Evolutionary conservation across 2,329 filamentous ascomycete species (phyloP).

Genomic region (Septoria linicola): DNA sequence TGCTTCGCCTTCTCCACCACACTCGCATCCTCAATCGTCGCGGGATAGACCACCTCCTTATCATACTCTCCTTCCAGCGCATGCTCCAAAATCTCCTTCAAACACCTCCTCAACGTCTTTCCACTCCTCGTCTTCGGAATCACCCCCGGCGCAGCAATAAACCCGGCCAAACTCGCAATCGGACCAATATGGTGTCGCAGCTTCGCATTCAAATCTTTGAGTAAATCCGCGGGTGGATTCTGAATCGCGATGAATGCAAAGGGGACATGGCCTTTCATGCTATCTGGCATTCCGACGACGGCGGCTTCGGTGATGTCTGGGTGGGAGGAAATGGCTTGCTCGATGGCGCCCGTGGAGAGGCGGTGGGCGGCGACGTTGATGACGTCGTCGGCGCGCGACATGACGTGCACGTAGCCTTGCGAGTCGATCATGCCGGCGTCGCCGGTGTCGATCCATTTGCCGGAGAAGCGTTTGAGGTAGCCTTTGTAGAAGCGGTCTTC

Average conservation of each 20-base stretch:
- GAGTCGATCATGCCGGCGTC: constrained; percentile 84
- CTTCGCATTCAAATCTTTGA: constrained; percentile 66
- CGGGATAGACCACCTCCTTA: constrained; percentile 70
- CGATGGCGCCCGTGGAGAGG: constrained; percentile 83
- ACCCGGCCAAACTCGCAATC: constrained; percentile 80
- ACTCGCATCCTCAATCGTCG: constrained; percentile 77
- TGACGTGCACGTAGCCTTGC: constrained; percentile 61
- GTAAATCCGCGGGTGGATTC: constrained; percentile 51
- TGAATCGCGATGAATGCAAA: constrained; percentile 79
- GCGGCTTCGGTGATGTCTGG: constrained; percentile 77
- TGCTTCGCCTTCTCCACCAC: constrained; percentile 72
- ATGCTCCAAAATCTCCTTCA: constrained; percentile 82
- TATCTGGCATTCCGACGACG: constrained; percentile 81
- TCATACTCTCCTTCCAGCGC: constrained; percentile 71
- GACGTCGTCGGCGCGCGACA: constrained; percentile 73
- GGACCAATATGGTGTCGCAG: constrained; percentile 81
- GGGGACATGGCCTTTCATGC: constrained; percentile 84
- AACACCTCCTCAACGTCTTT: constrained; percentile 79
- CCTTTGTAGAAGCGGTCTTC: constrained; percentile 81
- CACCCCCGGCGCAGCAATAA: constrained; percentile 80
- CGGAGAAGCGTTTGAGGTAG: constrained; percentile 78
- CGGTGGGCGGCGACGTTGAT: constrained; percentile 95
- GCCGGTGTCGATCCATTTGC: constrained; percentile 85
- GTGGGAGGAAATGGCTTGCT: constrained; percentile 85
- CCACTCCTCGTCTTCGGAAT: constrained; percentile 92